Evolutionary conservation across 345 rosid species (phyloP).

Genomic region (Hibiscus trionum): DNA sequence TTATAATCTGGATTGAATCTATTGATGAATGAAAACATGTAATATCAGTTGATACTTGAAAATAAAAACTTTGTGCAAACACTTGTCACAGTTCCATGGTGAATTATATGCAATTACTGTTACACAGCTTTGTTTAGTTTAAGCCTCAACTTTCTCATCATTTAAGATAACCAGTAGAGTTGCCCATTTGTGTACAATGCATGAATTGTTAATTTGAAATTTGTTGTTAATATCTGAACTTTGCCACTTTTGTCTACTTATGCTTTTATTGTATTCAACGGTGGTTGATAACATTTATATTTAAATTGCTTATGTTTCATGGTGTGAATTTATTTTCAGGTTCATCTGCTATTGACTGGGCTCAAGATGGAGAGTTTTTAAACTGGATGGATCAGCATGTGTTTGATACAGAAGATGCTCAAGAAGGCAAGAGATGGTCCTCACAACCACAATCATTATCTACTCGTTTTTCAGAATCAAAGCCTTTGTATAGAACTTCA

Average conservation of each 20-base stretch:
- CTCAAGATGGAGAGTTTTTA: constrained; percentile 67
- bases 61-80: not conserved
- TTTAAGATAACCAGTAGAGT: not conserved
- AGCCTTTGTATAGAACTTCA: constrained; percentile 73
- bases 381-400: constrained; percentile 69
- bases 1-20: not conserved
- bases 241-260: not conserved
- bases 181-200: not conserved
- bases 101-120: not conserved
- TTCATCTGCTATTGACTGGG: constrained; percentile 86
- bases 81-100: no score
- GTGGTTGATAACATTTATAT: not conserved
- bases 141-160: not conserved
- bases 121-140: not conserved
- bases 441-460: constrained; percentile 55
- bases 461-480: constrained; percentile 39
- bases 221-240: not conserved
- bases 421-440: constrained; percentile 78
- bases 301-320: not conserved
- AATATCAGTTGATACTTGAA: not conserved
- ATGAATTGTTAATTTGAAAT: not conserved
- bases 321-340: constrained; percentile 36
- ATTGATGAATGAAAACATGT: not conserved
- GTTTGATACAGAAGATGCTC: constrained; percentile 42
- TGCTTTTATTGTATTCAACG: not conserved